Evolutionary conservation across 192 early-diverging fungal species (phyloP).

Genomic region (Entophlyctis helioformis): DNA sequence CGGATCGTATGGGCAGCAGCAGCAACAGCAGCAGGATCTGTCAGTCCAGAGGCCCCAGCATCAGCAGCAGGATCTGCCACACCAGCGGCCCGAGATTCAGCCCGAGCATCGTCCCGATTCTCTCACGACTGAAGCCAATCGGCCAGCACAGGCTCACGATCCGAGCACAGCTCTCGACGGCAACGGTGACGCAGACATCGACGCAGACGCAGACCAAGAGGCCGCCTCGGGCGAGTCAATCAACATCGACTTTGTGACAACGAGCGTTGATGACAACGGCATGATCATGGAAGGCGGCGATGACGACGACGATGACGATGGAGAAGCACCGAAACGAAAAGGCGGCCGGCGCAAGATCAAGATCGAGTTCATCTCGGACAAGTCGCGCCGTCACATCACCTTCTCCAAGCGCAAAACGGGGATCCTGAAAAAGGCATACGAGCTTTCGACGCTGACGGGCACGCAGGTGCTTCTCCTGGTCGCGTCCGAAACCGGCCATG

Average conservation of each 20-base stretch:
- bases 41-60: too few relatives aligned
- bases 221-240: not conserved
- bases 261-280: not conserved
- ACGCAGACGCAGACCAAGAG: constrained; percentile 1
- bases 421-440: constrained; percentile 98
- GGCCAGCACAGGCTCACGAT: too few relatives aligned
- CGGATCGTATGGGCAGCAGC: too few relatives aligned
- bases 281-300: constrained; percentile 2
- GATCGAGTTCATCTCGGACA: constrained; percentile 92
- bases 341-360: constrained; percentile 87
- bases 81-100: too few relatives aligned
- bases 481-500: constrained; percentile 88
- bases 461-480: constrained; percentile 88
- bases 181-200: constrained; percentile 1
- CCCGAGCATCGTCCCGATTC: too few relatives aligned
- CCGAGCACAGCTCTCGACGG: not conserved
- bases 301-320: constrained; percentile 51
- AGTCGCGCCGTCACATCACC: constrained; percentile 84
- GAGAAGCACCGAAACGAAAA: constrained; percentile 52
- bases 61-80: too few relatives aligned
- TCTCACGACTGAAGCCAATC: too few relatives aligned
- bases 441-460: constrained; percentile 84
- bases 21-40: too few relatives aligned
- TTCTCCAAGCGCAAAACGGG: constrained; percentile 93
- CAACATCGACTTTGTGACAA: not conserved